A percentile compares a stretch with the other conserved stretches of the same genome.
These are phyloP conservation scores for Monascus ruber DNA, from an alignment of 2,329 filamentous ascomycete species.

Conservation along the genomic window DNA sequence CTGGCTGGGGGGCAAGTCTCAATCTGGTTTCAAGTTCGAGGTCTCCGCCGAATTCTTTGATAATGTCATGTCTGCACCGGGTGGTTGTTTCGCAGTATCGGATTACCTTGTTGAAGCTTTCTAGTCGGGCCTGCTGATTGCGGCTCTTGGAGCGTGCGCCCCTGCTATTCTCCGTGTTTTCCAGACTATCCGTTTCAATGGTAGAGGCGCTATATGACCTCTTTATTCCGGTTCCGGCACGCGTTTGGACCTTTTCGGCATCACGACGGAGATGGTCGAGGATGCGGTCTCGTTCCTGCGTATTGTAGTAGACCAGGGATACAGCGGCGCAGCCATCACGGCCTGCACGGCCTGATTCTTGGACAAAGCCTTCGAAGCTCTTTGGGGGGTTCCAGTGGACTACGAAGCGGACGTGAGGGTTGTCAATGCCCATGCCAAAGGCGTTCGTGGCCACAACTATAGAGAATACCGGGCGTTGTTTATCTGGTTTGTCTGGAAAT, in stretches of 20 bases:
- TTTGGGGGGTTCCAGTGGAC: constrained; percentile 91
- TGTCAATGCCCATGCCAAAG: constrained; percentile 97
- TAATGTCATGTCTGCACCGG: constrained; percentile 62
- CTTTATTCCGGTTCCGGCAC: constrained; percentile 13
- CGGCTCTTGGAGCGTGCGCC: constrained; percentile 21
- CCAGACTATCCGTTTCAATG: constrained; percentile 34
- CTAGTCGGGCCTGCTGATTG: constrained; percentile 37
- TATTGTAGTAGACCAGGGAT: constrained; percentile 84
- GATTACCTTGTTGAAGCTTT: constrained; percentile 58
- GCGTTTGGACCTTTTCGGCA: constrained; percentile 24
- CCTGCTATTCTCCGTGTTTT: constrained; percentile 23
- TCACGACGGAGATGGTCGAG: constrained; percentile 41
- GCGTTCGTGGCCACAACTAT: constrained; percentile 92
- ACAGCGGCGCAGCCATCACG: constrained; percentile 77
- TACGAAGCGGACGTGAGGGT: constrained; percentile 87
- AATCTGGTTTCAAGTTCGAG: constrained; percentile 22
- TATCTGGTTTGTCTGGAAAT: constrained; percentile 4
- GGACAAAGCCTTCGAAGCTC: constrained; percentile 91
- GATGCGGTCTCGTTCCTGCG: constrained; percentile 71
- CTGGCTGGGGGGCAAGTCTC: constrained; percentile 12
- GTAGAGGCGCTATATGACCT: neutral
- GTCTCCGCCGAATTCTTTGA: constrained; percentile 71
- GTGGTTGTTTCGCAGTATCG: constrained; percentile 69
- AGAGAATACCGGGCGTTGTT: constrained; percentile 56
- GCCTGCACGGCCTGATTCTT: constrained; percentile 85